Base-by-base conservation (phyloP, 768 basidiomycete genomes). In the Butyriboletus loyo region DNA sequence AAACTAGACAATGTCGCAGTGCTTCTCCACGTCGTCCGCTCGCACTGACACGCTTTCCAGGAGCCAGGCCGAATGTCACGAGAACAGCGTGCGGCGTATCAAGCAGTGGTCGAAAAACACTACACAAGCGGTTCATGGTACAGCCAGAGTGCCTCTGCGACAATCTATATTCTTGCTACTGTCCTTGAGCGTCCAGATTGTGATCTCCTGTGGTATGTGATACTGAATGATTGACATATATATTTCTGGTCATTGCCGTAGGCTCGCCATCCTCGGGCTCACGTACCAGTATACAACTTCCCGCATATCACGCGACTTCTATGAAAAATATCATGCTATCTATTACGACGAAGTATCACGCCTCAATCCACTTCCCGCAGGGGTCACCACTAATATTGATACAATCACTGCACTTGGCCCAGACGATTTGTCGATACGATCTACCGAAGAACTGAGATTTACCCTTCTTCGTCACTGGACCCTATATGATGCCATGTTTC, bases 391-490 rank as follows among this genome's bases (percentile, higher is more conserved):
- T 50, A 76, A 62, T 59, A 71, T 75, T 7, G 73, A 75, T 46
- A 72, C 76, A 15, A 65, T 75, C 54, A 76, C 77, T 48, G 79
- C 84, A 0, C 72, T 84, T 24, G 82, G 80, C 56, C 89, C 96
- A 2, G 94, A 98, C 60, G 95, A 98, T 66, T 74, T 78, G 52
- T 83, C 86, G 28, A 84, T 99, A 57, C 82, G 91, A 35, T 77
- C 86, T 36, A 85, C 84, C 30, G 92, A 95, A 46, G 97, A 99
- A 69, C 75, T 98, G 49, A 81, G 97, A 24, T 98, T 99, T 69
- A 94, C 87, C 73, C 79, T 98, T 49, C 94, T 95, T 66, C 81
- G 96, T 51, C 97, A 98, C 73, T 99, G 97, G 97, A 98, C 89
- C 28, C 72, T 99, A 41, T 98, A 98, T 66, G 97, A 99, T 64